Evolutionary conservation across 345 rosid species (phyloP).

Genomic region (Hibiscus syriacus): DNA sequence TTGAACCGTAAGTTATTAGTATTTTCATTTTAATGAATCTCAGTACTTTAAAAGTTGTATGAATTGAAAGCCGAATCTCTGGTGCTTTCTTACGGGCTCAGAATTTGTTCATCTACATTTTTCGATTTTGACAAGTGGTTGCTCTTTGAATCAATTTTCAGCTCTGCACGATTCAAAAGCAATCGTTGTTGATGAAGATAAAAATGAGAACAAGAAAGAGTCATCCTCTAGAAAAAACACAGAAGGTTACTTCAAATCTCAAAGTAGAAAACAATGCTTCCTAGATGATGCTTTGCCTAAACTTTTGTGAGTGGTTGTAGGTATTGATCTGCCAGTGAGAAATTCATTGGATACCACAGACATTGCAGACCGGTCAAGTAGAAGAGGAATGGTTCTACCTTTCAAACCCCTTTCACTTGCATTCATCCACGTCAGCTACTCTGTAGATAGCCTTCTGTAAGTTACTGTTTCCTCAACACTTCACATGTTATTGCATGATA

Average conservation of each 20-base stretch:
- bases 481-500: neutral
- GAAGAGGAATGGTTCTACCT: constrained; percentile 62
- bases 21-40: neutral
- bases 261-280: neutral
- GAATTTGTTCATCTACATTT: neutral
- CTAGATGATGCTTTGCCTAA: neutral
- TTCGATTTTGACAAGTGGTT: neutral
- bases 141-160: constrained; percentile 21
- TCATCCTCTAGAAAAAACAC: constrained; percentile 6
- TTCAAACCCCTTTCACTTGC: constrained; percentile 67
- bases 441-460: constrained; percentile 71
- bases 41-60: neutral
- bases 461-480: constrained; percentile 9
- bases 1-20: constrained; percentile 36
- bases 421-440: constrained; percentile 57
- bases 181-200: constrained; percentile 19
- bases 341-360: constrained; percentile 4
- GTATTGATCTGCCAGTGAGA: constrained; percentile 24
- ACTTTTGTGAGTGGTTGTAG: constrained; percentile 13
- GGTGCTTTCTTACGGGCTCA: neutral
- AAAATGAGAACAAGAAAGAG: constrained; percentile 14
- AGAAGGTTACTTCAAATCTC: constrained; percentile 24
- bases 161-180: constrained; percentile 39
- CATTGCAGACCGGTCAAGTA: constrained; percentile 7
- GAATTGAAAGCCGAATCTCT: neutral